Base-by-base conservation (phyloP, 441 rosid species). In the Oxalis stricta region DNA sequence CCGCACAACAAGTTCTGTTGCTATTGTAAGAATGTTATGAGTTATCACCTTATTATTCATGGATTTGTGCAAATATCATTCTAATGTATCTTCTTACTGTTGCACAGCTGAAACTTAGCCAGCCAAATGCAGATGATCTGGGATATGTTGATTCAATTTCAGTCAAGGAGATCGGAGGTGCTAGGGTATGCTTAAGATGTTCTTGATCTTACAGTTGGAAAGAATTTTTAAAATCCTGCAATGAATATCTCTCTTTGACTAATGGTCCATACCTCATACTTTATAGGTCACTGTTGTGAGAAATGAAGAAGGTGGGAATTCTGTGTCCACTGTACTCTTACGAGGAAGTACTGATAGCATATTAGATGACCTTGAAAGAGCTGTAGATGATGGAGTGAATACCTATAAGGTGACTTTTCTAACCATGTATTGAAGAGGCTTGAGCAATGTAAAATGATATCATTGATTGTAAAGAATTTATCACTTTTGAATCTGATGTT, bases 321-420 rank as follows among this genome's bases (percentile, higher is more conserved):
- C 84, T 46, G 70, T 88, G 3, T 65, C 86, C 35, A 88, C 99
- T 41, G 93, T 93, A 53, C 84, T 93, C 55, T 60, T 93, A 58
- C 82, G 96, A 51, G 97, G 95, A 59, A 88, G 96, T 62, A 93
- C 99, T 4, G 96, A 93, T 30, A 88, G 97, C 60, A 93, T 93
- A 50, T 61, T 93, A 50, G 99, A 93, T 58, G 97, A 93, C 62
- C 97, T 88, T 64, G 99, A 93, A 73, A 79, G 97, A 71, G 99
- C 99, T 26, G 88, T 93, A 54, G 97, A 93, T 45, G 99, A 93
- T 61, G 99, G 99, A 66, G 99, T 93, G 44, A 93, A 93, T 41
- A 84, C 97, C 10, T 93, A 88, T 64, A 93, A 88, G 96, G 97
- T 76, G 55, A 28, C 46, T 33, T 55, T 23, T 63, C 17, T 48